Evolutionary conservation across 1,284 basidiomycete genomes (phyloP), one percentile per base, ranked within the genome.

Genomic region (Spongispora temasekensis): DNA sequence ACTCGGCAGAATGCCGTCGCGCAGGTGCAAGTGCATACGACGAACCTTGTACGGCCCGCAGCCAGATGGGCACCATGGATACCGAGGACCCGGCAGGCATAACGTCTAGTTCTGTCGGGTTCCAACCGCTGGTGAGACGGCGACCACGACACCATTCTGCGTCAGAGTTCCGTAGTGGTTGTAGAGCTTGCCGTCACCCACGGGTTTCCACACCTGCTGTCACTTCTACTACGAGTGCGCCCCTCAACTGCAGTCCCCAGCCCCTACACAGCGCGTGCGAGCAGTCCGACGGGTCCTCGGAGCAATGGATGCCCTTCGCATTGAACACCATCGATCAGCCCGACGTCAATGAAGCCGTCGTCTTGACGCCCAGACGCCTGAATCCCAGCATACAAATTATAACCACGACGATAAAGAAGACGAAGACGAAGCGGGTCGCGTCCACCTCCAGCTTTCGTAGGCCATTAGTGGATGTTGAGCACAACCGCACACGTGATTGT

Each of bases 101-200:
- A 31, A 53, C 59, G 23, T 13, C 23, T 25, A 23, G 44, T 19
- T 10, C 25, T 19, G 27, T 25, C 19, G 19, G 28, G 19, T 2
- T n/a, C 19, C 28, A 50, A 17, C 25, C 12, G 25, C 25, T 19
- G n/a, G n/a, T n/a, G n/a, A n/a, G n/a, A n/a, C n/a, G n/a, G n/a
- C 48, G 48, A 10, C 48, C 28, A 42, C 62, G 58, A 55, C 51
- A 31, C 31, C 60, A 55, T 46, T 61, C 63, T 5, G 27, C 40
- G 25, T 57, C 59, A 23, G 64, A 55, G 57, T 71, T 73, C 63
- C 70, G 71, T 7, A 73, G 70, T 60, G 70, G 69, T 54, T 71
- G 69, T 57, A 54, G 60, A 6, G 68, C 71, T 12, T 71, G 69
- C 61, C 63, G 64, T 53, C 71, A 67, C 23, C 61, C 57, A 52